Evolutionary conservation across 2,329 filamentous ascomycete species (phyloP).

Genomic region (Fonsecaea multimorphosa): DNA sequence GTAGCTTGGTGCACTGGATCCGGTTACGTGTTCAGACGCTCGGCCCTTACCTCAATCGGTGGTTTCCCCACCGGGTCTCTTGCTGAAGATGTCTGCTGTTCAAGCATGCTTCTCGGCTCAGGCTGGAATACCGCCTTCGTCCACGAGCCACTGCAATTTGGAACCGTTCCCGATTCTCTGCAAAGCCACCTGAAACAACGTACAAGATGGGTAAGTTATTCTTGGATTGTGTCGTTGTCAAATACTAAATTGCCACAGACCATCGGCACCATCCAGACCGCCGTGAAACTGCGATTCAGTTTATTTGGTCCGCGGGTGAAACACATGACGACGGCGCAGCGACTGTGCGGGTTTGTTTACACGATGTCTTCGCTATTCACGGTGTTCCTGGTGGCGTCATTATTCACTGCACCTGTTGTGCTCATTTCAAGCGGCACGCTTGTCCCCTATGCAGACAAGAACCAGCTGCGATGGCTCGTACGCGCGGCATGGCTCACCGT

Average conservation of each 20-base stretch:
- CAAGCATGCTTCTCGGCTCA: conserved; percentile 37
- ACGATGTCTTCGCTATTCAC: conserved; percentile 58
- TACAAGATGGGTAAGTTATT: conserved; percentile 43
- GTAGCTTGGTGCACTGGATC: conserved; percentile 42
- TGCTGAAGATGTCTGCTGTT: conserved; percentile 42
- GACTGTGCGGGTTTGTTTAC: conserved; percentile 61
- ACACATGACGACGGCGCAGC: conserved; percentile 59
- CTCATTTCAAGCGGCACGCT: conserved; percentile 60
- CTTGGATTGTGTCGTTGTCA: conserved; percentile 6
- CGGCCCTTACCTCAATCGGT: conserved; percentile 40
- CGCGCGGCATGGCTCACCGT: conserved; percentile 56
- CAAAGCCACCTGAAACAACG: conserved; percentile 48
- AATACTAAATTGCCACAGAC: conserved; percentile 28
- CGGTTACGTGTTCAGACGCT: conserved; percentile 41
- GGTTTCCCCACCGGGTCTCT: conserved; percentile 41
- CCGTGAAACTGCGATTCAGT: conserved; percentile 62
- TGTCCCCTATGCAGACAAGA: conserved; percentile 56
- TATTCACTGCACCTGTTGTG: conserved; percentile 59
- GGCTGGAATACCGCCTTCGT: conserved; percentile 42
- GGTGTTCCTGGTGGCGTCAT: conserved; percentile 50
- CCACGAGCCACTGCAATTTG: conserved; percentile 40
- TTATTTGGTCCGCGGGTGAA: conserved; percentile 57
- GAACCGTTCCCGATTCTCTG: conserved; percentile 45
- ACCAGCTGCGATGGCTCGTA: conserved; percentile 61
- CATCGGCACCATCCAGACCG: conserved; percentile 57